A percentile compares a stretch with the other conserved stretches of the same genome.
phyloP scores from a whole-genome alignment of 2,329 filamentous ascomycete genomes.

The Hypoxylon rubiginosum region DNA sequence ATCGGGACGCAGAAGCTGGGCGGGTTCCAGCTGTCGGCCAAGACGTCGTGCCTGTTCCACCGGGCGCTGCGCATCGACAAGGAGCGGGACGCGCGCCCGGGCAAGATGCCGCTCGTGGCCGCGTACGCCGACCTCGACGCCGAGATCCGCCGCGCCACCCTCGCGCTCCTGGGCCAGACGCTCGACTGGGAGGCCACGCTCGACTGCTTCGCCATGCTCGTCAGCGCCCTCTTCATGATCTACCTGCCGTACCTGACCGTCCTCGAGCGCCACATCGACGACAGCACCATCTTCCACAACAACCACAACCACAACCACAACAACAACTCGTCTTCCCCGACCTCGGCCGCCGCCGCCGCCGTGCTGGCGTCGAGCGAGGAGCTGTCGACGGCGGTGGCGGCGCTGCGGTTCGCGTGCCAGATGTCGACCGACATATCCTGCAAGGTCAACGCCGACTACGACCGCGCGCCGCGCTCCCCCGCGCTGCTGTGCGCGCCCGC shows the following conservation, averaged over 20 bases:
- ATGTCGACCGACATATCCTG: conserved; percentile 54
- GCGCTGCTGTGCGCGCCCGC: conserved; percentile 50
- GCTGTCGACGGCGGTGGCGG: conserved; percentile 47
- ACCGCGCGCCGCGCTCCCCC: conserved; percentile 42
- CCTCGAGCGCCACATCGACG: conserved; percentile 39
- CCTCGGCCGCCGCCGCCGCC: neutral
- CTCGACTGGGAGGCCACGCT: conserved; percentile 51
- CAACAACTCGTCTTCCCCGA: neutral
- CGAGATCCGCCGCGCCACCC: conserved; percentile 49
- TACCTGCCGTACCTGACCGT: conserved; percentile 52
- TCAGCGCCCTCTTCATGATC: conserved; percentile 51
- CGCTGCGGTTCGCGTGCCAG: conserved; percentile 52
- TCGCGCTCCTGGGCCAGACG: conserved; percentile 45
- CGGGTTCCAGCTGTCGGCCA: conserved; percentile 52
- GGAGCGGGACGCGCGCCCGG: conserved; percentile 43
- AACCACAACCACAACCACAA: too few relatives aligned
- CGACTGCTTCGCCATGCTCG: conserved; percentile 53
- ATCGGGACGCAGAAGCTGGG: conserved; percentile 43
- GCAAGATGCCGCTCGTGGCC: conserved; percentile 46
- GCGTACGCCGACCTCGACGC: conserved; percentile 48
- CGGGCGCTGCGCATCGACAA: conserved; percentile 49
- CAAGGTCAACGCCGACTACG: conserved; percentile 49
- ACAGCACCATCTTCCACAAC: neutral
- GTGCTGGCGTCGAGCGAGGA: conserved; percentile 38
- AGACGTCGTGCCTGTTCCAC: conserved; percentile 50